phyloP scores from a whole-genome alignment of 257 asterid genomes.

The Scutellaria minor region DNA sequence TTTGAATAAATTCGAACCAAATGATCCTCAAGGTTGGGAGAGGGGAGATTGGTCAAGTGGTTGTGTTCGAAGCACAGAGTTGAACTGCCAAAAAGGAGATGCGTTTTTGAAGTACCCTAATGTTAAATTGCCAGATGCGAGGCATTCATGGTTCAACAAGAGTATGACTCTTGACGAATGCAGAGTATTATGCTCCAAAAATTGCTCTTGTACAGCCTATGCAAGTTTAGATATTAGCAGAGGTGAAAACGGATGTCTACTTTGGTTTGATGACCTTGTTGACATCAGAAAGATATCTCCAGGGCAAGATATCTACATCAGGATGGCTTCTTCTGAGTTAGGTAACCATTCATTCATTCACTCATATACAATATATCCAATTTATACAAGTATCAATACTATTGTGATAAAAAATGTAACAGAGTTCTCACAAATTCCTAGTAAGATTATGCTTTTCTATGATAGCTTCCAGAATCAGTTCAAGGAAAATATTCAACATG shows the following conservation, averaged over 20 bases:
- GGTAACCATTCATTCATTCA: slow-evolving; percentile 16
- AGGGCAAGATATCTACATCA: slow-evolving; percentile 23
- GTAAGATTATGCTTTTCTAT: neutral
- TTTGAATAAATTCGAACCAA: slow-evolving; percentile 16
- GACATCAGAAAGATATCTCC: neutral
- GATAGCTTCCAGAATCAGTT: no score
- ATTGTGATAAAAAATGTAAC: neutral
- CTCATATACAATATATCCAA: no score
- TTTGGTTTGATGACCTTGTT: slow-evolving; percentile 30
- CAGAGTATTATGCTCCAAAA: neutral
- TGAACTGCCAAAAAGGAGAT: slow-evolving; percentile 14
- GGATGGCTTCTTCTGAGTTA: slow-evolving; percentile 35
- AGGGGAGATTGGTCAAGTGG: slow-evolving; percentile 19
- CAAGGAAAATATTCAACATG: neutral
- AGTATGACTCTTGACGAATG: slow-evolving; percentile 16
- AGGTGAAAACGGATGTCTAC: slow-evolving; percentile 21
- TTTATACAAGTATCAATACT: no score
- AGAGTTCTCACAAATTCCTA: neutral
- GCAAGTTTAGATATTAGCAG: slow-evolving; percentile 14
- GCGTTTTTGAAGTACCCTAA: slow-evolving; percentile 18
- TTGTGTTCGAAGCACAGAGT: slow-evolving; percentile 3
- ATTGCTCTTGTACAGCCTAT: slow-evolving; percentile 20
- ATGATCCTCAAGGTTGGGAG: neutral
- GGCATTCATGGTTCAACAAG: neutral
- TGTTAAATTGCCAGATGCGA: slow-evolving; percentile 13